These are phyloP conservation scores for Kwoniella sp. DNA, from an alignment of 768 basidiomycete species.

Conservation along the genomic window DNA sequence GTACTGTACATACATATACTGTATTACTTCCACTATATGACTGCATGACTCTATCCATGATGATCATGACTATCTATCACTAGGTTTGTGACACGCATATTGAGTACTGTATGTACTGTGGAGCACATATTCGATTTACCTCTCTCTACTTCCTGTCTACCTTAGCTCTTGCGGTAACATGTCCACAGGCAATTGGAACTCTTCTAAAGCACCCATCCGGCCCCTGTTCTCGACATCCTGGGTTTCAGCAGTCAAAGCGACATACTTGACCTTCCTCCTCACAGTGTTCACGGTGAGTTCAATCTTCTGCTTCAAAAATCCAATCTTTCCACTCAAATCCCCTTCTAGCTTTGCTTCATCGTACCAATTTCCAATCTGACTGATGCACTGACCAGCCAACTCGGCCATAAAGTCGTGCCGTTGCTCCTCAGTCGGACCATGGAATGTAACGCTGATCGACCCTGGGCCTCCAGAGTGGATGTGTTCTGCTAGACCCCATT, in stretches of 20 bases:
- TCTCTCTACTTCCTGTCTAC: neutral
- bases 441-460: constrained; percentile 7
- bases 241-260: neutral
- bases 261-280: neutral
- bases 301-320: neutral
- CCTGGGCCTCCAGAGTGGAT: neutral
- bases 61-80: too few relatives aligned
- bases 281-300: neutral
- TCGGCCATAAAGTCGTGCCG: neutral
- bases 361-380: neutral
- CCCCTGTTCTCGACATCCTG: neutral
- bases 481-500: constrained; percentile 3
- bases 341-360: neutral
- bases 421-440: neutral
- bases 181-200: neutral
- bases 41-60: too few relatives aligned
- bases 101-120: too few relatives aligned
- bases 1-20: too few relatives aligned
- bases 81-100: too few relatives aligned
- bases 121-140: too few relatives aligned
- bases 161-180: neutral
- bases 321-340: neutral
- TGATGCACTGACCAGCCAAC: neutral
- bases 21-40: too few relatives aligned
- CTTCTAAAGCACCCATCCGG: neutral